phyloP scores from a whole-genome alignment of 495 filamentous ascomycete genomes.

The Penicillium turbatum region DNA sequence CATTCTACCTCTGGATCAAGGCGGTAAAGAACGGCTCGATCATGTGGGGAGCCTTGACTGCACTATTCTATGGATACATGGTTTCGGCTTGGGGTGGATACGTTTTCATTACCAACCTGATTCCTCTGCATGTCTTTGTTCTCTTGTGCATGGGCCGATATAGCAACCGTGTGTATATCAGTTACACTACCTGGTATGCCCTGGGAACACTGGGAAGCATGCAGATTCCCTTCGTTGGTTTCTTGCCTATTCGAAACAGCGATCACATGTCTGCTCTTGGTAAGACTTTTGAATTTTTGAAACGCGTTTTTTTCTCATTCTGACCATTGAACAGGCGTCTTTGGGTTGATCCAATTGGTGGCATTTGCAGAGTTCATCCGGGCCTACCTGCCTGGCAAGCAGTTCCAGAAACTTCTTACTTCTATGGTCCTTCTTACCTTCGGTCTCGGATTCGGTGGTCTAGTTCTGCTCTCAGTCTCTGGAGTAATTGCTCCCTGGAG shows the following conservation, averaged over 20 bases:
- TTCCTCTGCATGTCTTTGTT: constrained; percentile 94
- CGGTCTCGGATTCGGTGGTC: constrained; percentile 63
- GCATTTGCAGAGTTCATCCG: constrained; percentile 91
- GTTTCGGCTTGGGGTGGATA: constrained; percentile 99
- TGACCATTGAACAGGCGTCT: constrained; percentile 62
- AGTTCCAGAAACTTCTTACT: constrained; percentile 83
- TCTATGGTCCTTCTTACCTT: constrained; percentile 75
- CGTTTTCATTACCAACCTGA: constrained; percentile 98
- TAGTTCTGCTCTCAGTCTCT: constrained; percentile 77
- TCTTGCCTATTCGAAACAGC: constrained; percentile 91
- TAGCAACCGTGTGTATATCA: constrained; percentile 89
- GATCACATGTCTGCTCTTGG: constrained; percentile 98
- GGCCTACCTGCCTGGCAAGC: constrained; percentile 78
- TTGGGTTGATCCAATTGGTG: constrained; percentile 91
- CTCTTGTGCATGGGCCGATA: constrained; percentile 96
- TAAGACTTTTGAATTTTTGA: constrained; percentile 39
- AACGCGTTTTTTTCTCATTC: constrained; percentile 64
- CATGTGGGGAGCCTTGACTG: constrained; percentile 92
- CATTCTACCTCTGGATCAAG: constrained; percentile 99
- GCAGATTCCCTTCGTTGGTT: constrained; percentile 99
- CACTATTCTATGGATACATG: constrained; percentile 99
- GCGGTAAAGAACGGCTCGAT: constrained; percentile 92
- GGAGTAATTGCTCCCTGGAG: constrained; percentile 97
- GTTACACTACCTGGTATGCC: constrained; percentile 97
- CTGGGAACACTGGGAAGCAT: constrained; percentile 96